phyloP scores from a whole-genome alignment of 352 stramenopile genomes.

The Halophytophthora batemanensis region DNA sequence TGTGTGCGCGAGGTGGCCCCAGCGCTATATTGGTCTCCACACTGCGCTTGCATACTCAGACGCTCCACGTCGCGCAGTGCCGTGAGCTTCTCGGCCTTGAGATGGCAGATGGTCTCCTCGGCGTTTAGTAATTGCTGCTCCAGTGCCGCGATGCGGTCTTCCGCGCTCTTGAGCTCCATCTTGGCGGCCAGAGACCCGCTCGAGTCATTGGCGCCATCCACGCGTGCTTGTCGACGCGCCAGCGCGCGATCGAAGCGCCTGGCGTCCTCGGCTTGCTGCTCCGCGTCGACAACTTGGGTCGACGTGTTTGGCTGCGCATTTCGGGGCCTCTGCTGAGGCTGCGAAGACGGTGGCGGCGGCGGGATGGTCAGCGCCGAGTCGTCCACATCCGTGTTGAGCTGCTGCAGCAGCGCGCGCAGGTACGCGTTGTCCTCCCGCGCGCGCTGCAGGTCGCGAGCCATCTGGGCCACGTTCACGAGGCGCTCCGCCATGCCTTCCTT shows the following conservation, averaged over 20 bases:
- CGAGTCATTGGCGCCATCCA: constrained; percentile 5
- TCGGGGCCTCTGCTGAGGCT: neutral
- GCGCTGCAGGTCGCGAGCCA: constrained; percentile 30
- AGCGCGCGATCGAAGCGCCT: constrained; percentile 14
- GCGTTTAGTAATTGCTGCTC: constrained; percentile 57
- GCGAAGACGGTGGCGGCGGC: neutral
- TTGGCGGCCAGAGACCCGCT: constrained; percentile 1
- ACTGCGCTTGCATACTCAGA: constrained; percentile 21
- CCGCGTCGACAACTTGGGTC: constrained; percentile 2
- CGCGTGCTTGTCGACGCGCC: constrained; percentile 16
- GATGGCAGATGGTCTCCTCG: constrained; percentile 73
- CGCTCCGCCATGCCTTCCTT: constrained; percentile 23
- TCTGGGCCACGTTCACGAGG: constrained; percentile 21
- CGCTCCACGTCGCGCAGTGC: constrained; percentile 53
- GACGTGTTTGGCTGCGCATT: neutral
- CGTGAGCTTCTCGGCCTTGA: constrained; percentile 67
- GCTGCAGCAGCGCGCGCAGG: constrained; percentile 21
- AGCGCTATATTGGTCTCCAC: neutral
- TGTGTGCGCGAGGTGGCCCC: constrained; percentile 3
- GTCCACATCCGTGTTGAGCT: constrained; percentile 7
- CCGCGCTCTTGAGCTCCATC: constrained; percentile 48
- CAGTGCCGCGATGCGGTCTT: constrained; percentile 49
- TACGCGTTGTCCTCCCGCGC: constrained; percentile 28
- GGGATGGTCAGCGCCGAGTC: neutral
- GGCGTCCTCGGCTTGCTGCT: neutral